A percentile compares a stretch with the other conserved stretches of the same genome.
Evolutionary conservation across 129 eudicot species (phyloP).

Genomic region (Artemisia argyi): DNA sequence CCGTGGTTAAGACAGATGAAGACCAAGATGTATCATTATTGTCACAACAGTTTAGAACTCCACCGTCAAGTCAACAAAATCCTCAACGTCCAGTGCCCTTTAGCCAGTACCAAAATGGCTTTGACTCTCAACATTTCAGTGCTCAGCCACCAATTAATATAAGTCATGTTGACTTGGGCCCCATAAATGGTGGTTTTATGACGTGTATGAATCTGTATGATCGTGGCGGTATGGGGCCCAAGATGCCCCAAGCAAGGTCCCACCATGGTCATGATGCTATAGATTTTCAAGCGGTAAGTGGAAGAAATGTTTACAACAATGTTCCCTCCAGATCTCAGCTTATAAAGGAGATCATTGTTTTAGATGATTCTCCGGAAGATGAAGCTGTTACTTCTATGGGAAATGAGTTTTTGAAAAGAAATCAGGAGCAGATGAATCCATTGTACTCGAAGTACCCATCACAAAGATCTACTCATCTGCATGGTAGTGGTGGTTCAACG

Average conservation of each 20-base stretch:
- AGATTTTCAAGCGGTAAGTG: conserved; percentile 19
- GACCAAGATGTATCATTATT: not conserved
- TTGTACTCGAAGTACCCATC: conserved; percentile 26
- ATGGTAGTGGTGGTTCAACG: conserved; percentile 18
- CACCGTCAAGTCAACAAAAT: conserved; percentile 30
- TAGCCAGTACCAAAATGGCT: conserved; percentile 26
- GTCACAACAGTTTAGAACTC: conserved; percentile 17
- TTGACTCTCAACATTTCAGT: conserved; percentile 21
- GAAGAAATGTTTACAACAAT: conserved; percentile 12
- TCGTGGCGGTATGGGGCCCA: not conserved
- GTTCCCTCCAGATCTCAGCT: conserved; percentile 19
- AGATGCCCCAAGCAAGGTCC: conserved; percentile 13
- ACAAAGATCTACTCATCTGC: conserved; percentile 1
- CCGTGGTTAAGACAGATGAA: conserved; percentile 61
- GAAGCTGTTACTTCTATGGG: conserved; percentile 31
- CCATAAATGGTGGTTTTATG: conserved; percentile 31
- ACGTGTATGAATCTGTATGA: conserved; percentile 24
- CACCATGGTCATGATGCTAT: conserved; percentile 16
- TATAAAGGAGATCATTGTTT: conserved; percentile 43
- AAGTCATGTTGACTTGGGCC: conserved; percentile 25
- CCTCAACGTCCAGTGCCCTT: conserved; percentile 22
- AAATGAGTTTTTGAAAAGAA: conserved; percentile 21
- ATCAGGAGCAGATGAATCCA: conserved; percentile 32
- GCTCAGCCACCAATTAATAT: conserved; percentile 23
- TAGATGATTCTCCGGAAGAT: conserved; percentile 43